phyloP scores from a whole-genome alignment of 2,329 filamentous ascomycete species.

The Aureobasidium lini region DNA sequence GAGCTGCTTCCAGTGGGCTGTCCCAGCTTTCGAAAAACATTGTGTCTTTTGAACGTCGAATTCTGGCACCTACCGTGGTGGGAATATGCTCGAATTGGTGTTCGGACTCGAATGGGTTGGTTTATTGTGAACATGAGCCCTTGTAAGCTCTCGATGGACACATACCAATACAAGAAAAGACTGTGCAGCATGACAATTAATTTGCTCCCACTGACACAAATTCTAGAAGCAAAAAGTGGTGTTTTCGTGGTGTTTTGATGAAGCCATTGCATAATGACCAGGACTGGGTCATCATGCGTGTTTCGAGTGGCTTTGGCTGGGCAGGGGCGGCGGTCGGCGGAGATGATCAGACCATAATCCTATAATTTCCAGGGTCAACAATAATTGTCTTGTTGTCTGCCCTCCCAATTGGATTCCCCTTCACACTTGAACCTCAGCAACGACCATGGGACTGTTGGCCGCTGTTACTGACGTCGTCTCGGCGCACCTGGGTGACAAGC shows the following conservation, averaged over 20 bases:
- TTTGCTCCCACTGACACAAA: too few species aligned
- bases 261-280: slow-evolving; percentile 1
- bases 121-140: too few species aligned
- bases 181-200: too few species aligned
- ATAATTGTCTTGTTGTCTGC: background rate
- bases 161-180: too few species aligned
- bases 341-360: slow-evolving; percentile 8
- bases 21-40: too few species aligned
- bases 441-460: slow-evolving; percentile 6
- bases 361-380: background rate
- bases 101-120: too few species aligned
- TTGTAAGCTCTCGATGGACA: too few species aligned
- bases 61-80: too few species aligned
- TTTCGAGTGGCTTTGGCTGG: background rate
- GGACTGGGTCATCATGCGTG: background rate
- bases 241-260: background rate
- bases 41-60: too few species aligned
- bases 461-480: slow-evolving; percentile 3
- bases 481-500: slow-evolving; percentile 8
- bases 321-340: background rate
- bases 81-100: too few species aligned
- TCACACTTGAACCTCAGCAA: background rate
- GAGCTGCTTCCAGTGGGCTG: too few species aligned
- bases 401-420: background rate
- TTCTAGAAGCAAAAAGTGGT: background rate